Conservation (phyloP, 345 rosid genomes). For the Eucalyptus sideroxylon region DNA sequence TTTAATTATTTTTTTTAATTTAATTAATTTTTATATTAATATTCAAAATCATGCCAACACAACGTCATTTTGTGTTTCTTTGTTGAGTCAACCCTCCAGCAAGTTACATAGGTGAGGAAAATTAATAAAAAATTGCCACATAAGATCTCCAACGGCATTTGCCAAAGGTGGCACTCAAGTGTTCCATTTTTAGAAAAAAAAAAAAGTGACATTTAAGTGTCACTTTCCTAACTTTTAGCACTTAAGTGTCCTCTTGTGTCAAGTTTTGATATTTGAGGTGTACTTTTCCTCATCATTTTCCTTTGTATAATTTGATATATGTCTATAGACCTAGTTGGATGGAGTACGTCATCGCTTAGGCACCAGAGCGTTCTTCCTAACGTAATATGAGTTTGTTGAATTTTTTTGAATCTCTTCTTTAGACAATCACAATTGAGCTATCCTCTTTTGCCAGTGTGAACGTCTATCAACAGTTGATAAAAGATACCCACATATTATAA, state of each 20-base stretch:
- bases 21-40: no score
- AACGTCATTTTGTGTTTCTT: fast-evolving
- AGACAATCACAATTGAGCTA: not conserved
- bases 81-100: fast-evolving
- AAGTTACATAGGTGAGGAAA: no score
- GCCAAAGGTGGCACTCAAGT: fast-evolving
- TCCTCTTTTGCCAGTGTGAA: conserved; percentile 23
- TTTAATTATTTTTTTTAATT: no score
- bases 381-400: conserved; percentile 14
- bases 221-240: no score
- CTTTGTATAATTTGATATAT: conserved; percentile 32
- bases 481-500: conserved; percentile 57
- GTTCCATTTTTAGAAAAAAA: no score
- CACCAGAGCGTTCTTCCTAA: conserved; percentile 57
- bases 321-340: conserved; percentile 59
- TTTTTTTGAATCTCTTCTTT: not conserved
- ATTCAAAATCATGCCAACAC: no score
- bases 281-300: no score
- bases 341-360: conserved; percentile 81
- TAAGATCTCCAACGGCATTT: fast-evolving
- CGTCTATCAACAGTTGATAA: conserved; percentile 15
- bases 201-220: fast-evolving
- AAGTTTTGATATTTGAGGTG: fast-evolving
- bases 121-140: no score
- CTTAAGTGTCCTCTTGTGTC: fast-evolving